phyloP scores from a whole-genome alignment of 805 yeast genomes.

The Candida methanosorbosa region DNA sequence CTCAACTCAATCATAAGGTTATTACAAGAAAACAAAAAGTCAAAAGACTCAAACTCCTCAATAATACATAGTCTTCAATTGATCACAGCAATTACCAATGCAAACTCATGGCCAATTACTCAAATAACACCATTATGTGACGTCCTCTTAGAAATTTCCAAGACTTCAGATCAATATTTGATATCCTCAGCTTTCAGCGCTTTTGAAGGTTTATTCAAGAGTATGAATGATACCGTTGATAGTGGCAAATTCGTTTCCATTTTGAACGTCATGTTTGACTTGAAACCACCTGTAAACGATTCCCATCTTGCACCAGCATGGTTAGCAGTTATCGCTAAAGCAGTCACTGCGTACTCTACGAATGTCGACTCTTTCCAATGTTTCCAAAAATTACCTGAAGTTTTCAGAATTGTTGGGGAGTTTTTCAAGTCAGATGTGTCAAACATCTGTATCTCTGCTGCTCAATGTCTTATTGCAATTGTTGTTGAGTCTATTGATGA shows the following conservation, averaged over 20 bases:
- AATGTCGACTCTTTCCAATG: conserved; percentile 41
- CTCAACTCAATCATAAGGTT: conserved; percentile 43
- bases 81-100: conserved; percentile 57
- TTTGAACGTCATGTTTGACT: conserved; percentile 62
- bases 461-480: conserved; percentile 81
- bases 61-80: conserved; percentile 74
- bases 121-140: conserved; percentile 71
- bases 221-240: conserved; percentile 45
- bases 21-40: conserved; percentile 27
- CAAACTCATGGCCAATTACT: conserved; percentile 76
- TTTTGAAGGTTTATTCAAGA: conserved; percentile 70
- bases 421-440: conserved; percentile 64
- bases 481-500: conserved; percentile 61
- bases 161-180: conserved; percentile 75
- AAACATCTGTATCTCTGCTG: conserved; percentile 59
- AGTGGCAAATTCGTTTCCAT: conserved; percentile 56
- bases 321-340: conserved; percentile 91
- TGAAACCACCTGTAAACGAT: conserved; percentile 78
- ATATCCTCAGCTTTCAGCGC: conserved; percentile 79
- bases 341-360: conserved; percentile 45
- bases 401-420: conserved; percentile 47
- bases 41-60: conserved; percentile 45
- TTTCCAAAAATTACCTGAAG: conserved; percentile 44
- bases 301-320: conserved; percentile 86
- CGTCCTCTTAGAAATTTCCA: conserved; percentile 62